These are phyloP conservation scores for Beauveria sp. DNA, from an alignment of 2,329 filamentous ascomycete species.

Conservation along the genomic window DNA sequence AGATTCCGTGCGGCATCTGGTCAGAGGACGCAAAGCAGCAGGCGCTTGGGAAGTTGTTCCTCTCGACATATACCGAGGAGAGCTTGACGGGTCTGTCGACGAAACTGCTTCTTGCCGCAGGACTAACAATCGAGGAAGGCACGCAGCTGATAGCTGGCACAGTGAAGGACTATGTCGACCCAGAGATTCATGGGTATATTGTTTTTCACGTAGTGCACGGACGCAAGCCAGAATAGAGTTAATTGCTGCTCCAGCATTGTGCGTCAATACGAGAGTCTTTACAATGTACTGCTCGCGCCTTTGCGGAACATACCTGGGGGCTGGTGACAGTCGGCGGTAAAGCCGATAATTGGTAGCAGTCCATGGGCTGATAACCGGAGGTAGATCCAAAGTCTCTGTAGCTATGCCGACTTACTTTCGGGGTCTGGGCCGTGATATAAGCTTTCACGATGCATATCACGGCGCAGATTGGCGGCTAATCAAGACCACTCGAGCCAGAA, in stretches of 20 bases:
- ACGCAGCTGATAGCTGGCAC: neutral
- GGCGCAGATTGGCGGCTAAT: neutral
- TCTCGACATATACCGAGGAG: neutral
- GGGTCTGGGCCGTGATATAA: neutral
- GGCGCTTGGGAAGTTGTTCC: neutral
- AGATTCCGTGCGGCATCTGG: neutral
- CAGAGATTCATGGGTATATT: neutral
- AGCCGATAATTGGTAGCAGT: neutral
- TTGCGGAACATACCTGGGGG: neutral
- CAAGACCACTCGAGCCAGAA: neutral
- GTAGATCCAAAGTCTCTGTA: neutral
- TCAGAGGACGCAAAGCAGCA: neutral
- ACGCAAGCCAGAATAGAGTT: neutral
- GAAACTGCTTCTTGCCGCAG: too few relatives aligned
- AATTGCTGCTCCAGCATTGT: neutral
- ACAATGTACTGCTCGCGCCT: neutral
- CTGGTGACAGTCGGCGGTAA: neutral
- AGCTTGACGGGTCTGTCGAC: too few relatives aligned
- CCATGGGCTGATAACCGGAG: neutral
- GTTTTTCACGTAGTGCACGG: neutral
- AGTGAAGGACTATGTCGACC: neutral
- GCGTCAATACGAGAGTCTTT: neutral
- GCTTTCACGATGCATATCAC: neutral
- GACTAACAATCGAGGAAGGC: neutral
- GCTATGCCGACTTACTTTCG: neutral